Base-by-base conservation (phyloP, 768 basidiomycete genomes). In the Leccinellum rugosiceps region DNA sequence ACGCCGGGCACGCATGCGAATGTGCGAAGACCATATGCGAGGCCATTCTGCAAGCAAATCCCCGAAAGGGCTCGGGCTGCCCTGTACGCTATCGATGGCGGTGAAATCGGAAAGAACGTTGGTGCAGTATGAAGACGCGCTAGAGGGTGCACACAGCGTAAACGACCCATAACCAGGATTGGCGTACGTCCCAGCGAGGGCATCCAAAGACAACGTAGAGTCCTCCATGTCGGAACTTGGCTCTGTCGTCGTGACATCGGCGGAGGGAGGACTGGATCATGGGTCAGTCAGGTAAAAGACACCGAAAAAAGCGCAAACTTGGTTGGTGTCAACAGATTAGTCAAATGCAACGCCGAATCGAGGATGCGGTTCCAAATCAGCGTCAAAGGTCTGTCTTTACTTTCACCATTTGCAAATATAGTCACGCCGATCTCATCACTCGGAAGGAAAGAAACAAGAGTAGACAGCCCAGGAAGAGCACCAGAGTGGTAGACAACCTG, bases 131-230 rank as follows among this genome's bases (percentile, higher is more conserved):
- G 59, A 32, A 1, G 72, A 71, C 6, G 50, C 28, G 57, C 65
- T 62, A 7, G 55, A 47, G 1, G 71, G 61, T 38, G 69, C 60
- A 52, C 78, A 80, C n/a, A 80, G 66, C 1, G 70, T 71, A 44
- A 79, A 55, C 1, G 67, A 51, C 32, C 74, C 75, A 45, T 80
- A 80, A 13, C 77, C 76, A 3, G 71, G 62, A 51, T 74, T 65
- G 3, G 49, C 15, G 60, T 78, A 81, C 0, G 70, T 73, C 11
- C 79, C 77, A 4, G 72, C 56, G 41, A 75, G 70, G 0, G 58
- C 63, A 1, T 69, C 65, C 19, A 75, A 53, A 7, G 63, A 52
- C 4, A 62, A 25, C 0, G 52, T 45, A 0, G 26, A 11, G 25
- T 52, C 57, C 32, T 31, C 38, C 6, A 19, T 5, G 23, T 32